Evolutionary conservation across 2,329 filamentous ascomycete genomes (phyloP), one percentile per base, ranked within the genome.

Genomic region (Trichoderma pleuroti): DNA sequence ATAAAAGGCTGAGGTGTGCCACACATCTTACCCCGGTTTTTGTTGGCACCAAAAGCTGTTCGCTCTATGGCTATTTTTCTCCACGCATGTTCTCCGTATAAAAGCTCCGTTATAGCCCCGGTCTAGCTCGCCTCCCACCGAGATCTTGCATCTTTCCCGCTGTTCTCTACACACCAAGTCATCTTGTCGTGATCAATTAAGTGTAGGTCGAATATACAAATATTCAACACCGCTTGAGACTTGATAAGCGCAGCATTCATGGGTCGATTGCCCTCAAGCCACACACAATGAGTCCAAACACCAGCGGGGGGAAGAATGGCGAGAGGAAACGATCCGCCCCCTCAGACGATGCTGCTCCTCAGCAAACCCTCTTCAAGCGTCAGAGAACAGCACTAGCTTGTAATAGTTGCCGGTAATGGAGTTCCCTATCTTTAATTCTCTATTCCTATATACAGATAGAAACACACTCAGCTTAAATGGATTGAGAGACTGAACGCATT

Each of bases 371-470:
- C 26, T 65, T 65, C 36, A 65, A 65, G 62, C 62, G 62, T 30
- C 62, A 65, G 10, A 34, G 62, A 34, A 65, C 62, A 65, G 62
- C 62, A 18, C 46, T 65, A 36, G 62, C 62, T 30, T 65, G 62
- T 30, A 65, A 65, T 14, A 65, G 62, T 34, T 65, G 62, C 28
- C 39, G 62, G 62, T 65, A 65, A 65, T 54, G 4, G 32, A 65
- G 5, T 2, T 14, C 18, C 30, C n/a, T 36, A 24, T 64, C 39
- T 28, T 49, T 18, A 3, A 8, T 36, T 0, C 18, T 3, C 2
- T 24, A n/a, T 24, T 24, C 24, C 18, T 36, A 10, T 3, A 9
- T 39, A 12, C 9, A 62, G 16, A 28, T 62, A 14, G 16, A 30
- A 14, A 21, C 52, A 21, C 52, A 30, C n/a, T 28, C 12, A 46